Conservation (phyloP, 2,329 filamentous ascomycete genomes). For the Huntiella bhutanensis region DNA sequence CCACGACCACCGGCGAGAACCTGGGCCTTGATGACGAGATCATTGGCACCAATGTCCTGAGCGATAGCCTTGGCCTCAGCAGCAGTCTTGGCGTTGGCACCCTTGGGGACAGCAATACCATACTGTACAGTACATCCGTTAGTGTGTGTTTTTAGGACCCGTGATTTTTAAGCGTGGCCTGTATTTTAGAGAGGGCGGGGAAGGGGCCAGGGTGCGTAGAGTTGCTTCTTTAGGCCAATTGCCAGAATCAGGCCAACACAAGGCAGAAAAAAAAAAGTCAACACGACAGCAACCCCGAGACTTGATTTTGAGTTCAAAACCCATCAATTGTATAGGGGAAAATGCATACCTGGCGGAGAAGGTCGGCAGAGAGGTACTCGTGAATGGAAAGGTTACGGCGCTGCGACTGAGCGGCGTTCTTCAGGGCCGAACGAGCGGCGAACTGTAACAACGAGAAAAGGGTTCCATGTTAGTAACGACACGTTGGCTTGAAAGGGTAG, state of each 20-base stretch:
- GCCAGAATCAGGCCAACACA: not conserved
- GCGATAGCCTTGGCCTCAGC: conserved; percentile 84
- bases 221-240: not conserved
- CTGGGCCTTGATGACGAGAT: conserved; percentile 99
- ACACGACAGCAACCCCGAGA: not conserved
- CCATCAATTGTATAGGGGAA: too few species aligned
- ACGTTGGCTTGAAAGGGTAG: conserved; percentile 8
- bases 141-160: too few species aligned
- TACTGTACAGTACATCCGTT: conserved; percentile 39
- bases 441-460: conserved; percentile 14
- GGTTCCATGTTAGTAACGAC: not conserved
- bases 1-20: conserved; percentile 93
- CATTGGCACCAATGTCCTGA: conserved; percentile 76
- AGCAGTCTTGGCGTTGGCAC: conserved; percentile 62
- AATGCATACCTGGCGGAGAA: conserved; percentile 50
- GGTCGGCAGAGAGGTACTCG: conserved; percentile 90
- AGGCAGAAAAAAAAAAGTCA: not conserved
- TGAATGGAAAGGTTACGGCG: conserved; percentile 84
- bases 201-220: not conserved
- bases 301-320: too few species aligned
- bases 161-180: not conserved
- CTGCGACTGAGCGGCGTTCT: conserved; percentile 52
- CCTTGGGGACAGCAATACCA: conserved; percentile 82
- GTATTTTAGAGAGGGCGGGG: not conserved
- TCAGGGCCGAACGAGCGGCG: conserved; percentile 25